Evolutionary conservation across 495 filamentous ascomycete species (phyloP), one percentile per base, ranked within the genome.

Genomic region (Trichoderma parareesei): DNA sequence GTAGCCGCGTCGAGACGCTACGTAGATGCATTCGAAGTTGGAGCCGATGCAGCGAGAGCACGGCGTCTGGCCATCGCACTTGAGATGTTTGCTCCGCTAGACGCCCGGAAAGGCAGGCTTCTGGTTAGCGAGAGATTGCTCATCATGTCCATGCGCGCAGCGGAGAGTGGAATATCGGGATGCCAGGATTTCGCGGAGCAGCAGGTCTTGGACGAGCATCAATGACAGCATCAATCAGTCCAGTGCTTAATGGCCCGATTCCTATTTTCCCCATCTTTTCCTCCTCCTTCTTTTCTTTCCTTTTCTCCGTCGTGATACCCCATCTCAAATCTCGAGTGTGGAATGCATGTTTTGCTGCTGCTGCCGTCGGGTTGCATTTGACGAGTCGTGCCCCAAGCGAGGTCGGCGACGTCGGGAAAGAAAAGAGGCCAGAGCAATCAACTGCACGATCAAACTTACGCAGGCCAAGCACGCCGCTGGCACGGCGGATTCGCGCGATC

Each of bases 1-100:
- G 71, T 81, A 81, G 60, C 80, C 80, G 62, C 80, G 79, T 60
- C 80, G 78, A 62, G 80, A 82, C 62, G 78, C 73, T 64, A 82
- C 71, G 70, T 81, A 82, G 70, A 76, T 63, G 67, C 80, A 82
- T 66, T 81, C 77, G 20, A 70, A 64, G 62, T 73, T 74, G 55
- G 76, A 76, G 60, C 69, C 64, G 14, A 68, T 69, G 66, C 80
- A 82, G 20, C 80, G 80, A 61, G 72, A 69, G 69, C 80, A 82
- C 33, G 79, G 79, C 49, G 65, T 76, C 27, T 67, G 65, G 35
- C 80, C 80, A 65, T 81, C 77, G 67, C 80, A 82, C 67, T 80
- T 82, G 64, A 82, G 73, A 69, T 82, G 80, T 66, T 82, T 82
- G 65, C 61, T 69, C 59, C 80, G 75, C 79, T 82, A 69, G 46